Conservation (phyloP, 75 land plant species). For the Selaginella tamariscina region DNA sequence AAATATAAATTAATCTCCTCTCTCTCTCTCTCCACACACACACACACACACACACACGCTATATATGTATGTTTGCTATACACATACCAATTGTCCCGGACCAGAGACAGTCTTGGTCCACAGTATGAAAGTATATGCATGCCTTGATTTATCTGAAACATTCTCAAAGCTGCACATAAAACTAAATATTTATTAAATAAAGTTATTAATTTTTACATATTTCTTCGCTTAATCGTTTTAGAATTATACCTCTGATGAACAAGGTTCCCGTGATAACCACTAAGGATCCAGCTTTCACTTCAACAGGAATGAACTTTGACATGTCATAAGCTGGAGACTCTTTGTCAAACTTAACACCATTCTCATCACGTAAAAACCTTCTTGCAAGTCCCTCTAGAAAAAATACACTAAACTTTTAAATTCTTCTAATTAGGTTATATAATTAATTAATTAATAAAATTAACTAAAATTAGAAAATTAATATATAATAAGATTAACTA, state of each 20-base stretch:
- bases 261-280: slow-evolving; percentile 85
- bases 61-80: no score
- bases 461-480: neutral
- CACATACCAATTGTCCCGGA: slow-evolving; percentile 67
- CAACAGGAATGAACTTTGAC: slow-evolving; percentile 78
- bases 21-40: no score
- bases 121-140: slow-evolving; percentile 83
- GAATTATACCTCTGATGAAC: slow-evolving; percentile 80
- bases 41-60: no score
- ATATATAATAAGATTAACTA: neutral
- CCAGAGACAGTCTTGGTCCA: slow-evolving; percentile 68
- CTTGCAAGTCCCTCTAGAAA: slow-evolving; percentile 32
- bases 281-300: slow-evolving; percentile 89
- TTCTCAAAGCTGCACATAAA: slow-evolving; percentile 62
- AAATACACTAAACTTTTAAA: no score
- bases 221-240: no score
- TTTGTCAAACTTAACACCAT: slow-evolving; percentile 55
- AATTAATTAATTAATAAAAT: no score
- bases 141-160: slow-evolving; percentile 73
- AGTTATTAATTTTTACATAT: slow-evolving; percentile 4
- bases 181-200: neutral
- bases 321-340: slow-evolving; percentile 61
- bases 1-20: neutral
- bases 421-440: no score
- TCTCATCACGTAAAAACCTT: slow-evolving; percentile 52